Evolutionary conservation across 2,329 filamentous ascomycete genomes (phyloP).

Genomic region (Epichloe hybrida): DNA sequence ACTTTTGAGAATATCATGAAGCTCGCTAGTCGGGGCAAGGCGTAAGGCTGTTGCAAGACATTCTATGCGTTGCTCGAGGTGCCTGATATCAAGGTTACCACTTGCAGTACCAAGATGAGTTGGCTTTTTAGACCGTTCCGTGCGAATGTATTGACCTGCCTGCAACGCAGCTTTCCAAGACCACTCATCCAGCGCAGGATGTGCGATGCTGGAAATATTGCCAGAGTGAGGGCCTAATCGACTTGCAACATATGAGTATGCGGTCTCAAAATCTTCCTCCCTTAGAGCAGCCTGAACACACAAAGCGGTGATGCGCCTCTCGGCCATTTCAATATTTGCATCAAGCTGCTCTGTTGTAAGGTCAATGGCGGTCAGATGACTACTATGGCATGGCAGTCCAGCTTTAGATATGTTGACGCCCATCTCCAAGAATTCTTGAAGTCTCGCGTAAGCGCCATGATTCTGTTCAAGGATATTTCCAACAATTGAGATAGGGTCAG

Average conservation of each 20-base stretch:
- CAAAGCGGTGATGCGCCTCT: conserved; percentile 63
- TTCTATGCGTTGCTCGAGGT: conserved; percentile 70
- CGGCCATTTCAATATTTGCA: conserved; percentile 28
- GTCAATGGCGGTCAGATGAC: background rate
- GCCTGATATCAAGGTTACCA: conserved; percentile 49
- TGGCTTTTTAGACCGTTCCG: conserved; percentile 37
- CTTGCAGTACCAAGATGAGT: conserved; percentile 47
- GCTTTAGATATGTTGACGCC: conserved; percentile 53
- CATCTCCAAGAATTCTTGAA: conserved; percentile 60
- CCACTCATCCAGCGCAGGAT: conserved; percentile 41
- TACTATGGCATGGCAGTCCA: conserved; percentile 25
- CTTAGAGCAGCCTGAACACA: conserved; percentile 63
- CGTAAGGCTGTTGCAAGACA: conserved; percentile 63
- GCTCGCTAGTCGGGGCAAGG: conserved; percentile 53
- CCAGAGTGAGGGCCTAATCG: conserved; percentile 34
- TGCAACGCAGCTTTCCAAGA: conserved; percentile 69
- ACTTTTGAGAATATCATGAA: conserved; percentile 62
- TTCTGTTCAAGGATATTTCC: conserved; percentile 67
- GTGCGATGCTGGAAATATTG: background rate
- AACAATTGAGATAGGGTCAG: conserved; percentile 61
- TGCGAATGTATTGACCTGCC: conserved; percentile 60
- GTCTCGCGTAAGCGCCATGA: conserved; percentile 54
- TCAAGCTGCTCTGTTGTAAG: conserved; percentile 1
- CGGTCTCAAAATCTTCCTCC: conserved; percentile 74
- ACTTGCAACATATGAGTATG: conserved; percentile 70